Conservation (phyloP, 1,284 basidiomycete genomes). For the Phylloboletellus chloephorus region DNA sequence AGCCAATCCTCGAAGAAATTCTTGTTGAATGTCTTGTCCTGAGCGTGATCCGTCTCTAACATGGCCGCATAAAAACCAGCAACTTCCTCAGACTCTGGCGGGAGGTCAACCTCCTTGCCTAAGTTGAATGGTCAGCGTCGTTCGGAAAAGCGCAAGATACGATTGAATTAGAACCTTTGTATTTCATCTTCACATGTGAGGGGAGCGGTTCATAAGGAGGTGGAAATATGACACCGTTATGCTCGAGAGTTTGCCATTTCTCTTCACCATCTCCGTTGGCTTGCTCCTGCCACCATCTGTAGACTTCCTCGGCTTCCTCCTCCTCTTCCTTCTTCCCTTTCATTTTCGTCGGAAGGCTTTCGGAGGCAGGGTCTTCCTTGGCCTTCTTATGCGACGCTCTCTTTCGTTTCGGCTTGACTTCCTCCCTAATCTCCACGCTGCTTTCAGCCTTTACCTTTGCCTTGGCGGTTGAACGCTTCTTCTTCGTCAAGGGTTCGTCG, state of each 20-base stretch:
- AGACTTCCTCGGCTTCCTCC: conserved; percentile 64
- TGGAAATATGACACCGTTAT: conserved; percentile 94
- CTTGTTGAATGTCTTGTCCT: conserved; percentile 84
- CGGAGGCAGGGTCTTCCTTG: conserved; percentile 29
- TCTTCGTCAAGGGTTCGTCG: conserved; percentile 42
- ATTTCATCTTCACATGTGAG: conserved; percentile 87
- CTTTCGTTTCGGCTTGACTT: conserved; percentile 43
- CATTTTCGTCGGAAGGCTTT: conserved; percentile 33
- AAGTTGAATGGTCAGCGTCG: conserved; percentile 17
- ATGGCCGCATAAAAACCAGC: conserved; percentile 95
- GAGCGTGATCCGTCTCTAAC: conserved; percentile 89
- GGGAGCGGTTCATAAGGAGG: conserved; percentile 90
- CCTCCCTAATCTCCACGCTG: conserved; percentile 41
- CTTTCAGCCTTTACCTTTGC: conserved; percentile 52
- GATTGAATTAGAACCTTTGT: conserved; percentile 62
- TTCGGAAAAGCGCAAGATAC: conserved; percentile 6
- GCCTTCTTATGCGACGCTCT: conserved; percentile 38
- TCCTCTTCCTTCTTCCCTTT: conserved; percentile 53
- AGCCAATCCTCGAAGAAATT: conserved; percentile 97
- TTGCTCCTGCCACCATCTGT: conserved; percentile 81
- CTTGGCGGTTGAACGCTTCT: conserved; percentile 45
- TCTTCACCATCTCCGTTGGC: conserved; percentile 66
- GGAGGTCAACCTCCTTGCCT: conserved; percentile 79
- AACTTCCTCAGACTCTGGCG: conserved; percentile 90
- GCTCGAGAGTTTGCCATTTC: conserved; percentile 93